Percentiles rank a stretch among this genome's conserved stretches.
Evolutionary conservation across 2,329 filamentous ascomycete genomes (phyloP).

Genomic region (Fusarium praegraminearum): DNA sequence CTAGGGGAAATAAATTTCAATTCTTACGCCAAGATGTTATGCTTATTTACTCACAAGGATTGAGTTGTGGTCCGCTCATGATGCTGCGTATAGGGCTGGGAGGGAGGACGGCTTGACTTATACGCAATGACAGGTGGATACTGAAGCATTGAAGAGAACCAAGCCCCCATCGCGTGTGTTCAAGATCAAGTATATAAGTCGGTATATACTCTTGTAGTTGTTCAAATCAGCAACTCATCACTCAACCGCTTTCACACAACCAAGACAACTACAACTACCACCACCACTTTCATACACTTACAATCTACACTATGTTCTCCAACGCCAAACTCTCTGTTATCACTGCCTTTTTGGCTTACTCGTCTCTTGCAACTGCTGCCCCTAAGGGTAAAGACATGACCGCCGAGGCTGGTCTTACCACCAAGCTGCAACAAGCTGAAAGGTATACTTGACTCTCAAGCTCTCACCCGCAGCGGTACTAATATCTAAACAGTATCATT

Average conservation of each 20-base stretch:
- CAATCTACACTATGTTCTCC: conserved; percentile 14
- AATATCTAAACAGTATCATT: conserved; percentile 42
- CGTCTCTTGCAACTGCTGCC: conserved; percentile 49
- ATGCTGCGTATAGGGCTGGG: conserved; percentile 1
- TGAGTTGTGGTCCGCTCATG: background rate
- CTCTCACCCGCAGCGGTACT: background rate
- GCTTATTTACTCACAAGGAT: conserved; percentile 4
- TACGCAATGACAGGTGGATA: background rate
- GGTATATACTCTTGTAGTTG: background rate
- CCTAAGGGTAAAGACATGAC: conserved; percentile 14
- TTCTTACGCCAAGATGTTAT: conserved; percentile 5
- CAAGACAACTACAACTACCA: background rate
- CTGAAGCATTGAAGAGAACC: accelerated
- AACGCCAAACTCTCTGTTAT: background rate
- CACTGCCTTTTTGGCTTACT: conserved; percentile 55
- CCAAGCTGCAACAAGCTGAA: conserved; percentile 55
- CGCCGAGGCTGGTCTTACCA: conserved; percentile 49
- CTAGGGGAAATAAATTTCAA: no score
- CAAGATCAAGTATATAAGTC: conserved; percentile 11
- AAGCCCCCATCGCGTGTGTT: accelerated
- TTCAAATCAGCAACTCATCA: background rate
- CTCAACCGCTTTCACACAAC: background rate
- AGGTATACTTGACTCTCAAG: conserved; percentile 43
- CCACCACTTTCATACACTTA: background rate
- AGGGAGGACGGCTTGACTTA: conserved; percentile 3